Evolutionary conservation across 1,139 yeast species (phyloP).

Genomic region (Hansenula lynferdii): DNA sequence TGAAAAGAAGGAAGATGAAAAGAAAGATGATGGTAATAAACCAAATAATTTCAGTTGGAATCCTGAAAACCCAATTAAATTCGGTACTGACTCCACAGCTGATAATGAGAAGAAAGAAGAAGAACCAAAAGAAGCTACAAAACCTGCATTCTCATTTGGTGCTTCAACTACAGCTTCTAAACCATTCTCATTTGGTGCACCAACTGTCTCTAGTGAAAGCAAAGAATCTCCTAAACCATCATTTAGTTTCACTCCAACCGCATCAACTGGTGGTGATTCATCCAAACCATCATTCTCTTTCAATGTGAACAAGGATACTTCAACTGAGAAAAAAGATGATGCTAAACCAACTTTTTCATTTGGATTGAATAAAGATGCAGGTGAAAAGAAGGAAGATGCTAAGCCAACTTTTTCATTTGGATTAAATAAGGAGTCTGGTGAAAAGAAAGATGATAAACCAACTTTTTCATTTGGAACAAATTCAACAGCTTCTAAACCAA

Average conservation of each 20-base stretch:
- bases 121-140: conserved; percentile 5
- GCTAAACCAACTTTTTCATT: conserved; percentile 28
- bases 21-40: conserved; percentile 7
- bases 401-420: conserved; percentile 6
- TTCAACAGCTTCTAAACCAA: conserved; percentile 19
- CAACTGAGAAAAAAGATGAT: conserved; percentile 2
- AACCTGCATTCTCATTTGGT: conserved; percentile 9
- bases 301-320: conserved; percentile 15
- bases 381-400: conserved; percentile 3
- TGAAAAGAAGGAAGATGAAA: conserved; percentile 10
- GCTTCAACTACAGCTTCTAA: conserved; percentile 9
- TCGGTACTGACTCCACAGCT: conserved; percentile 10
- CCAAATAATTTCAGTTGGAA: conserved; percentile 17
- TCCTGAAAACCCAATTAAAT: conserved; percentile 19
- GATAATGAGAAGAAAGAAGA: conserved; percentile 5
- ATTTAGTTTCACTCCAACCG: conserved; percentile 22
- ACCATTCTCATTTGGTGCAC: conserved; percentile 22
- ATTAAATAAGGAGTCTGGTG: conserved; percentile 5
- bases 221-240: conserved; percentile 21
- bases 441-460: conserved; percentile 12
- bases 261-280: conserved; percentile 4
- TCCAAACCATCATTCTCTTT: conserved; percentile 27
- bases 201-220: conserved; percentile 13
- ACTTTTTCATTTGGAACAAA: conserved; percentile 15
- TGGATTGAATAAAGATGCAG: no score